These are phyloP conservation scores for Claviceps sorghi DNA, from an alignment of 2,329 filamentous ascomycete species.

Conservation along the genomic window DNA sequence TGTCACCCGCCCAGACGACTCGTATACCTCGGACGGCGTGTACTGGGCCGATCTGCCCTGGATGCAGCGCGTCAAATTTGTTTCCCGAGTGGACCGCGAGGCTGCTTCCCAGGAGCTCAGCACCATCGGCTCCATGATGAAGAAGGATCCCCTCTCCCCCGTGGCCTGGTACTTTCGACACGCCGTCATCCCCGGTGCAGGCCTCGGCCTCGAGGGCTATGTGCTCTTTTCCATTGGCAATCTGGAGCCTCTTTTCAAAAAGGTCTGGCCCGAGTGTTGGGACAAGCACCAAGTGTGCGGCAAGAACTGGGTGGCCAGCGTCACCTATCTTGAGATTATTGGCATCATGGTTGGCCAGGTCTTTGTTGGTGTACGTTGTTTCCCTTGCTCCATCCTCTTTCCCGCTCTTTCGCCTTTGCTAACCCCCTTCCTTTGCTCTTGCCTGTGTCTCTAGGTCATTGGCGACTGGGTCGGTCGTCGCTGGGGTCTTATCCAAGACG, in stretches of 20 bases:
- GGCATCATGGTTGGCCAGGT: slow-evolving; percentile 94
- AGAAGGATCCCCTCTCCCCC: slow-evolving; percentile 71
- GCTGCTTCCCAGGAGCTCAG: slow-evolving; percentile 56
- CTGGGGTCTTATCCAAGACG: slow-evolving; percentile 93
- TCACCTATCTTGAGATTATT: slow-evolving; percentile 83
- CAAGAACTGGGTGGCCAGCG: slow-evolving; percentile 64
- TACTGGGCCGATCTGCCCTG: slow-evolving; percentile 89
- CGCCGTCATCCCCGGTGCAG: slow-evolving; percentile 82
- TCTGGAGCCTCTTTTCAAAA: slow-evolving; percentile 64
- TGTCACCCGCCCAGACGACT: slow-evolving; percentile 76
- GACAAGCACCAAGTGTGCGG: slow-evolving; percentile 49
- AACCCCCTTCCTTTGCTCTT: background rate
- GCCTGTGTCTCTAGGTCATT: slow-evolving; percentile 28
- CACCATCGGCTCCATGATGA: slow-evolving; percentile 63
- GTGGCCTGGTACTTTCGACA: slow-evolving; percentile 79
- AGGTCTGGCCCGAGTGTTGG: slow-evolving; percentile 72
- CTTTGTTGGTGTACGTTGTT: slow-evolving; percentile 54
- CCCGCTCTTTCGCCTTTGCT: background rate
- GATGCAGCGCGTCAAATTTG: slow-evolving; percentile 56
- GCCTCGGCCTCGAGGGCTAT: slow-evolving; percentile 85
- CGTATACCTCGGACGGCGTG: slow-evolving; percentile 63
- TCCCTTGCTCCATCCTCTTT: background rate
- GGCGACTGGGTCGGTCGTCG: slow-evolving; percentile 73
- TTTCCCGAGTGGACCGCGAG: slow-evolving; percentile 54
- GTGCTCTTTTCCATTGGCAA: slow-evolving; percentile 96